Conservation (phyloP, 805 yeast genomes). For the Metschnikowia cerradonensis region DNA sequence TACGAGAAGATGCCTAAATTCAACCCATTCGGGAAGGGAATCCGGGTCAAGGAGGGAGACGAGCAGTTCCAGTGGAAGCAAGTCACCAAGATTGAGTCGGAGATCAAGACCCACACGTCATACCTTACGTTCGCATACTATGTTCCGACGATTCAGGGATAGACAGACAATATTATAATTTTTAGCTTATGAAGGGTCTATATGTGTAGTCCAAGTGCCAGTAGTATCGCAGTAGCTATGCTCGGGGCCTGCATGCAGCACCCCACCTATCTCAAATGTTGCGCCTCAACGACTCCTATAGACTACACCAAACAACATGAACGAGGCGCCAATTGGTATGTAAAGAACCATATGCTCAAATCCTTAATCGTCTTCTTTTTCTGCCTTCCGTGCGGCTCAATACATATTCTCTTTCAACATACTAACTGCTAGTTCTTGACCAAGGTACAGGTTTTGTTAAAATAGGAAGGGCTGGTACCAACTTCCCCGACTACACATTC, state of each 20-base stretch:
- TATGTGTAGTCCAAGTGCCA: background rate
- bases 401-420: background rate
- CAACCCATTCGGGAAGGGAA: conserved; percentile 93
- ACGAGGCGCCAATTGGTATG: conserved; percentile 21
- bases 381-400: background rate
- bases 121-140: conserved; percentile 84
- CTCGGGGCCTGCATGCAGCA: conserved; percentile 3
- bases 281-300: conserved; percentile 11
- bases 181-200: background rate
- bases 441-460: conserved; percentile 99
- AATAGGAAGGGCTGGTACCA: conserved; percentile 94
- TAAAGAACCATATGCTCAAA: background rate
- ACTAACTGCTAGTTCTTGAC: conserved; percentile 65
- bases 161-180: background rate
- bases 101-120: conserved; percentile 90
- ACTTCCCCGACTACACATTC: conserved; percentile 94
- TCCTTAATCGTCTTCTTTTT: too few relatives aligned
- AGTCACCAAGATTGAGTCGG: conserved; percentile 80
- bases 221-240: background rate
- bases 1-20: conserved; percentile 25
- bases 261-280: conserved; percentile 9
- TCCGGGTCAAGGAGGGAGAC: conserved; percentile 85
- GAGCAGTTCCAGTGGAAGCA: conserved; percentile 71
- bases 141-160: conserved; percentile 13
- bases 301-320: conserved; percentile 10